Evolutionary conservation across 2,329 filamentous ascomycete genomes (phyloP), one percentile per base, ranked within the genome.

Genomic region (Epichloe brachyelytri): DNA sequence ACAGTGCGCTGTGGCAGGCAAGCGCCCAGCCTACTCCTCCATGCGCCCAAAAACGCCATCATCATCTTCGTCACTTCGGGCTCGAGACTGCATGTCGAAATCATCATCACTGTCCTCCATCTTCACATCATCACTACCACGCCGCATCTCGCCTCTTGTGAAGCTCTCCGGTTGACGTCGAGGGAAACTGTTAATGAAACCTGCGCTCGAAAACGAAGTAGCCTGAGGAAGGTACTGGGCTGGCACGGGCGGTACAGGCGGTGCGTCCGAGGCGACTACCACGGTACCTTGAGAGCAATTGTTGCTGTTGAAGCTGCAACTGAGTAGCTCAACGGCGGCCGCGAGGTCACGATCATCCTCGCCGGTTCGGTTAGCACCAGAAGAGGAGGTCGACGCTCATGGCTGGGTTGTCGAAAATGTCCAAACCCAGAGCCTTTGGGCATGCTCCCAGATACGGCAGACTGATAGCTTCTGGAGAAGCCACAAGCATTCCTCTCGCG

Each of bases 41-140:
- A 97, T 97, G 59, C 82, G 81, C 52, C 90, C 90, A 73, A 98
- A 98, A 61, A 97, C 86, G 63, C 90, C 90, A 58, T 96, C 90
- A 58, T 97, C 91, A 56, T 95, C 89, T 60, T 95, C 90, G 60
- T 94, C 87, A 66, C 82, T 85, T 55, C 85, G 79, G 48, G 79
- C 78, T 51, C 79, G 77, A 47, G 74, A 78, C 51, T 71, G 75
- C 59, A 71, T 70, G 61, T 82, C 81, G 53, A 83, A 79, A 54
- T 86, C 82, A 58, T 84, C 80, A 50, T 88, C 83, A 59, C 78
- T 79, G 48, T 80, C 80, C 57, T 83, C 79, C 76, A 82, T 85
- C 68, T 82, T 83, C 51, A 85, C 78, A 60, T 86, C 84, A 52
- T 72, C 68, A 50, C 70, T 73, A 14, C 59, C 64, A 39, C 65